These are phyloP conservation scores for Paecilomyces sp. DNA, from an alignment of 2,329 filamentous ascomycete species.

Conservation along the genomic window DNA sequence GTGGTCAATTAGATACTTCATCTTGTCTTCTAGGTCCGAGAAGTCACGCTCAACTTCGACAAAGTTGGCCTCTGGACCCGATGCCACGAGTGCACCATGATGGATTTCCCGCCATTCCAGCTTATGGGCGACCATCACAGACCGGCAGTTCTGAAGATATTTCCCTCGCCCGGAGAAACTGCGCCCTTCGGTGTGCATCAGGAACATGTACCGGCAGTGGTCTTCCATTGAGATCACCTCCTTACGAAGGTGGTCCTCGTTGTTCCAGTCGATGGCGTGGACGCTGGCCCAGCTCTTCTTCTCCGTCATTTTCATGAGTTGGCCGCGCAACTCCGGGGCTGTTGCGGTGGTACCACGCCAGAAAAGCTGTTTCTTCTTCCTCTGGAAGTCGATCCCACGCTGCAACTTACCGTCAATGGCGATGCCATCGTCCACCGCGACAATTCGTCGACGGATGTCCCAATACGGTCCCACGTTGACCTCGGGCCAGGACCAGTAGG, in stretches of 20 bases:
- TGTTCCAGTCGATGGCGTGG: slow-evolving; percentile 33
- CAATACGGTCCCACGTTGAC: slow-evolving; percentile 38
- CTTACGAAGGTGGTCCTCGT: slow-evolving; percentile 28
- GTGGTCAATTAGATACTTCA: slow-evolving; percentile 38
- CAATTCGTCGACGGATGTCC: slow-evolving; percentile 34
- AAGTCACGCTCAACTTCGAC: slow-evolving; percentile 47
- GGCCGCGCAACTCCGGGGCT: slow-evolving; percentile 29
- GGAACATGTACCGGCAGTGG: slow-evolving; percentile 49
- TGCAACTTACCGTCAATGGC: slow-evolving; percentile 12
- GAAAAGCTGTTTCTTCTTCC: slow-evolving; percentile 40
- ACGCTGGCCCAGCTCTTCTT: slow-evolving; percentile 43
- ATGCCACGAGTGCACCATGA: slow-evolving; percentile 37
- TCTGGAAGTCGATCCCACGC: slow-evolving; percentile 16
- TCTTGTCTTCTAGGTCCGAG: slow-evolving; percentile 45
- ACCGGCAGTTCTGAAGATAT: slow-evolving; percentile 46
- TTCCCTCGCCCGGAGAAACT: slow-evolving; percentile 49
- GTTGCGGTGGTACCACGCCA: slow-evolving; percentile 42
- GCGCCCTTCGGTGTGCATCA: slow-evolving; percentile 47
- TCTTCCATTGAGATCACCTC: slow-evolving; percentile 45
- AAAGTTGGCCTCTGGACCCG: slow-evolving; percentile 44
- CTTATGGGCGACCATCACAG: slow-evolving; percentile 43
- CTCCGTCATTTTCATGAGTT: slow-evolving; percentile 30
- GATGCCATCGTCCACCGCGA: slow-evolving; percentile 27
- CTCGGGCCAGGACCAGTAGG: slow-evolving; percentile 48
- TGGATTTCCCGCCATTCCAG: slow-evolving; percentile 45